Percentiles rank a stretch among this genome's conserved stretches.
Conservation (phyloP, 169 alveolate genomes). For the Plasmodium malariae region DNA sequence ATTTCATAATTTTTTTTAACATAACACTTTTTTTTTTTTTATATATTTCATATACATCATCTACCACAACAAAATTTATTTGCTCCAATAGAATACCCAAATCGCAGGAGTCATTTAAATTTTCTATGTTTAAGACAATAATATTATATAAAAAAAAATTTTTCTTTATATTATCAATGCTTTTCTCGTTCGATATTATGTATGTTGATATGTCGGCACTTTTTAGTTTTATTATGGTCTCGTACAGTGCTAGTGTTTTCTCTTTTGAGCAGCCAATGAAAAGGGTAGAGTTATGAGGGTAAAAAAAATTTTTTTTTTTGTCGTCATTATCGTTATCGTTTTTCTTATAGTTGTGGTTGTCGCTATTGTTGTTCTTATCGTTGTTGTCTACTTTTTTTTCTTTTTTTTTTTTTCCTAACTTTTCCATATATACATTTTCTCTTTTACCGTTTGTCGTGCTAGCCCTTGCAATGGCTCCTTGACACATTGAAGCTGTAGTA, state of each 20-base stretch:
- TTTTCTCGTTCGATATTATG: conserved; percentile 37
- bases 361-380: too few species aligned
- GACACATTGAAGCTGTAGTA: too few species aligned
- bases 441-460: too few species aligned
- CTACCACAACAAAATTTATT: conserved; percentile 35
- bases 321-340: background rate
- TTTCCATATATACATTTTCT: background rate
- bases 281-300: conserved; percentile 26
- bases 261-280: conserved; percentile 48
- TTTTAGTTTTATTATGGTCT: conserved; percentile 56
- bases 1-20: conserved; percentile 33
- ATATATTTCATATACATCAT: conserved; percentile 63
- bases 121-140: conserved; percentile 36
- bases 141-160: conserved; percentile 61
- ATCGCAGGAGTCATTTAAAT: conserved; percentile 14
- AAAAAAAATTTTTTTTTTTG: background rate
- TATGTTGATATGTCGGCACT: conserved; percentile 35
- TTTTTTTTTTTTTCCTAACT: background rate
- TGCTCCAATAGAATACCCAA: conserved; percentile 33
- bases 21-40: conserved; percentile 18
- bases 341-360: background rate
- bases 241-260: conserved; percentile 11
- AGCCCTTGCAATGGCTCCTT: too few species aligned
- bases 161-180: conserved; percentile 13
- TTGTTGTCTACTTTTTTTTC: conserved; percentile 17